Evolutionary conservation across 2,329 filamentous ascomycete genomes (phyloP), one percentile per base, ranked within the genome.

Genomic region (Tolypocladium capitatum): DNA sequence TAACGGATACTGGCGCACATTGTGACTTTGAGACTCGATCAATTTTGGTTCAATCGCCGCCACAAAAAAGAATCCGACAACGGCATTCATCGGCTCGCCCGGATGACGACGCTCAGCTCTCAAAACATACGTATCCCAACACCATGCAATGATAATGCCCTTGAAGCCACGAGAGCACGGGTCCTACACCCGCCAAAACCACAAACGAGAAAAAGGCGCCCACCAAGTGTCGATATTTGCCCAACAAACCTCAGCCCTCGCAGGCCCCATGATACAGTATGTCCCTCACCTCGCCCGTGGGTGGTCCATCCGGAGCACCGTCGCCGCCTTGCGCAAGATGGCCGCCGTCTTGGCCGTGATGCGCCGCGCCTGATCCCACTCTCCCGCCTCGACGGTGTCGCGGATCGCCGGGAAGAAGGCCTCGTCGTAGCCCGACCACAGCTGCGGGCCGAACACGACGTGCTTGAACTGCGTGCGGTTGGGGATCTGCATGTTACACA

Each of bases 391-490:
- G 36, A 96, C 72, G 9, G 84, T 81, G 58, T 96, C 90, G 48
- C 87, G 76, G 48, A 96, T 84, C n/a, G 83, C 83, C 0, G 91
- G 91, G 67, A 68, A 68, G 51, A 60, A 58, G 38, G 61, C 58
- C 43, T 58, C 58, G 45, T 63, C 60, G 44, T 63, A 56, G 44
- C 56, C 56, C 8, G 81, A 82, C 83, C 87, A 90, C 3, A 79
- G 70, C 58, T 87, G 79, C 0, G 92, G 92, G 2, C 86, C 91
- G 61, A 90, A 94, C 48, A 98, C 69, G 59, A 94, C 76, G 65
- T 96, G 92, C 65, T 94, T 95, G 74, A 89, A 98, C 67, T 97
- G 92, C 5, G 85, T 86, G 53, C 91, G 82, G 56, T 87, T 87
- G 35, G 86, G 86, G 5, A 94, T 76, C 84, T 89, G 43, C 49